Evolutionary conservation across 495 filamentous ascomycete genomes (phyloP), one percentile per base, ranked within the genome.

Genomic region (Viridothelium virens): DNA sequence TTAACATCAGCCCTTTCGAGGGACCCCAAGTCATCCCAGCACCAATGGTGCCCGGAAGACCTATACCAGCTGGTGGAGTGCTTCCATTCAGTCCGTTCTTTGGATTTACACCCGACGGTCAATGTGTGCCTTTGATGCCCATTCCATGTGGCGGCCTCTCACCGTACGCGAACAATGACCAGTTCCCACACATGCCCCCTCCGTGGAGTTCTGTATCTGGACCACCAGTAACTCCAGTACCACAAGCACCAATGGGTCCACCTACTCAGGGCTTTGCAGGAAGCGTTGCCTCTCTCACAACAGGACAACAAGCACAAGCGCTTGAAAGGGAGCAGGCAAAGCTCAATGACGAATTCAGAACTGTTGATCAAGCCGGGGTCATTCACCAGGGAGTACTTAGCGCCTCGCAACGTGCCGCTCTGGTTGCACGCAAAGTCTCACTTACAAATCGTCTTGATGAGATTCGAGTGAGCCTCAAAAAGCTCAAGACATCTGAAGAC

Each of bases 391-490:
- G 65, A 12, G 63, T 64, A 16, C 65, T 73, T 65, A 61, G 44
- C 33, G 66, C 69, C 36, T 53, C 47, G 14, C 65, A 67, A 6
- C 67, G 50, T 59, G 63, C 67, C 36, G 66, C 68, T 34, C 67
- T 73, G 6, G 63, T 73, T 37, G 38, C 48, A 65, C 67, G 70
- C 62, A 67, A 68, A 36, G 65, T 70, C 62, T 66, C 70, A 46
- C 67, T 71, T 14, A 62, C 71, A 46, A 34, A 63, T 33, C 65
- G 50, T 5, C 63, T 73, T 6, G 71, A 73, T 62, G 64, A 70
- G 25, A 71, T 71, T n/a, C 71, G 71, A 47, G 68, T 62, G 53
- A 70, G 67, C 18, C 31, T 73, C 38, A 73, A 71, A 62, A 69
- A 68, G 63, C 36, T 73, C 39, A 67, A 65, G 33, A 63, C n/a